Base-by-base conservation (phyloP, 495 filamentous ascomycete species). In the Trichoderma virens region DNA sequence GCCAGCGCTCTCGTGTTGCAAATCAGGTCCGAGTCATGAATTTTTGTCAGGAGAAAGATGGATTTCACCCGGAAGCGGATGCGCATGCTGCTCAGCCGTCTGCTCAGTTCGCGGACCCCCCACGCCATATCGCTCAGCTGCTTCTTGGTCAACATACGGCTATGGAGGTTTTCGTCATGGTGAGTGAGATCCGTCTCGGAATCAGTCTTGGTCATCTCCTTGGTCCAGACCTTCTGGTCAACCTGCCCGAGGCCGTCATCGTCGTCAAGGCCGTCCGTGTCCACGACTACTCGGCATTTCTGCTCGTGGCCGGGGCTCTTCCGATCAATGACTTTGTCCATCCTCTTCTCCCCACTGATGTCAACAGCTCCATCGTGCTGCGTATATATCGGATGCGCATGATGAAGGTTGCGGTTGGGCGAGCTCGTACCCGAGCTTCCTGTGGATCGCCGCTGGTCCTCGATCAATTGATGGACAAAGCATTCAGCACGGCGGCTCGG, bases 61-160 rank as follows among this genome's bases (percentile, higher is more conserved):
- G 81, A 89, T 74, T 86, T 86, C 62, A 94, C 90, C 7, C 85
- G 85, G 66, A 97, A 82, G 76, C 88, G 91, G 61, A 97, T 78
- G 64, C 83, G 82, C 69, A 96, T 84, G 72, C 83, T 88, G 51
- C 89, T 88, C 62, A 98, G 80, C 62, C 88, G 89, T 73, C 97
- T 92, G 32, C 89, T 90, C 59, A 98, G 78, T 70, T 97, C 92
- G 32, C 94, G 83, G 63, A 98, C 92, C 27, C 93, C 93, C 85
- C 90, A 91, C 0, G 92, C 92, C 94, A 98, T 96, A 66, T 98
- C 94, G 1, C 88, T 89, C 38, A 98, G 80, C 73, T 98, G 91
- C 65, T 87, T 89, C 75, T 98, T 98, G 2, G 92, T 97, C 67
- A 98, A 80, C 35, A 94, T 83, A 16, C 82, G 75, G 64, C 74